A percentile compares a stretch with the other conserved stretches of the same genome.
Conservation (phyloP, 805 yeast genomes). For the Groenewaldozyma tartarivorans region DNA sequence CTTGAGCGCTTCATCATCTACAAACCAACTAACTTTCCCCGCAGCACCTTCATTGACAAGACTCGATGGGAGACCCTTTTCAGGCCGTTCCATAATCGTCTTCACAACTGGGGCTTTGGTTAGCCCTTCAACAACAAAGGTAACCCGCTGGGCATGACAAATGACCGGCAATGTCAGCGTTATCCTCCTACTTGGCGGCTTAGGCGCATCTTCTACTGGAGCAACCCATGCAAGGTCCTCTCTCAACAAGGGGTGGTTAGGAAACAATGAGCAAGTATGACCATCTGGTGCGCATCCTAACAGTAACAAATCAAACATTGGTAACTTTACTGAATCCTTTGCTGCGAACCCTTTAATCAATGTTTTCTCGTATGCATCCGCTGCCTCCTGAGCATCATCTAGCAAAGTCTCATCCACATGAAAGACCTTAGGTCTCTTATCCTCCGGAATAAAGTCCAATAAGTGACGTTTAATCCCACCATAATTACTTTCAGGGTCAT, state of each 20-base stretch:
- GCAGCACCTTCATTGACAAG: slow-evolving; percentile 95
- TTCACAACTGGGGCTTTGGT: slow-evolving; percentile 89
- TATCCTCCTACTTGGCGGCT: slow-evolving; percentile 77
- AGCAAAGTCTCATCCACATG: slow-evolving; percentile 75
- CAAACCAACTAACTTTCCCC: slow-evolving; percentile 95
- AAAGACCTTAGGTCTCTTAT: slow-evolving; percentile 56
- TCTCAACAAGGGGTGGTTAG: slow-evolving; percentile 78
- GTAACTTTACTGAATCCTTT: slow-evolving; percentile 90
- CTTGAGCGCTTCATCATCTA: slow-evolving; percentile 82
- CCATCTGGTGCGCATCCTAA: slow-evolving; percentile 99
- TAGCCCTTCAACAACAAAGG: slow-evolving; percentile 93
- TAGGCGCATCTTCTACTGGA: slow-evolving; percentile 86
- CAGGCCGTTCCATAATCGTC: slow-evolving; percentile 93
- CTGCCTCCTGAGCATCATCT: slow-evolving; percentile 64
- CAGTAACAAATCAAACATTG: slow-evolving; percentile 83
- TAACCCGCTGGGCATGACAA: slow-evolving; percentile 84
- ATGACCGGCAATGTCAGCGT: slow-evolving; percentile 90
- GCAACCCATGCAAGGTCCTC: slow-evolving; percentile 93
- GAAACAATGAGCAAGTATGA: slow-evolving; percentile 93
- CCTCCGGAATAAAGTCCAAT: slow-evolving; percentile 54
- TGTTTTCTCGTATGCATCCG: slow-evolving; percentile 83
- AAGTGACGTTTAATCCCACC: slow-evolving; percentile 81
- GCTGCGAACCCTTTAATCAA: slow-evolving; percentile 87
- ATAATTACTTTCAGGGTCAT: slow-evolving; percentile 72
- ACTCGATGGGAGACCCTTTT: slow-evolving; percentile 88